A percentile compares a stretch with the other conserved stretches of the same genome.
phyloP scores from a whole-genome alignment of 129 eudicot genomes.

The Lactuca saligna region DNA sequence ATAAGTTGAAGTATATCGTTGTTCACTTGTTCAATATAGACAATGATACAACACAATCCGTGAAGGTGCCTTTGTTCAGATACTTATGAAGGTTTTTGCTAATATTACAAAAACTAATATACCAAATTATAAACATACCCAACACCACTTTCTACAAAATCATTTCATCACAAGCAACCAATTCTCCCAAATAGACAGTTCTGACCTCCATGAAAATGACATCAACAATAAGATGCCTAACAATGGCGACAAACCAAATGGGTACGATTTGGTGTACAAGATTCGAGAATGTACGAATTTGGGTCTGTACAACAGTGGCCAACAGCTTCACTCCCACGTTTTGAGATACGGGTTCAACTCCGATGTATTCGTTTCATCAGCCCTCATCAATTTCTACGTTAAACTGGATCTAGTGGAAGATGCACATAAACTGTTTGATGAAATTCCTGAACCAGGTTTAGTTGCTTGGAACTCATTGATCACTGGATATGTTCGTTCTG shows the following conservation, averaged over 20 bases:
- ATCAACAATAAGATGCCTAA: not conserved
- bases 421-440: constrained; percentile 68
- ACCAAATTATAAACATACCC: constrained; percentile 2
- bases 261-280: constrained; percentile 41
- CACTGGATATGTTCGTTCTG: constrained; percentile 66
- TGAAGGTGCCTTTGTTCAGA: not conserved
- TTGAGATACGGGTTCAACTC: constrained; percentile 54
- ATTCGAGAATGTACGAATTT: constrained; percentile 46
- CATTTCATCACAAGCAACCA: constrained; percentile 5
- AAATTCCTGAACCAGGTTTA: constrained; percentile 65
- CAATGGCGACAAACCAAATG: constrained; percentile 38
- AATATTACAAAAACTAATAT: constrained; percentile 15
- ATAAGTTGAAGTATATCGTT: no score
- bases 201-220: constrained; percentile 1
- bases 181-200: not conserved
- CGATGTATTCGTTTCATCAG: constrained; percentile 50
- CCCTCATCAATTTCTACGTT: constrained; percentile 59
- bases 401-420: constrained; percentile 43
- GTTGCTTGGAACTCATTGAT: constrained; percentile 87
- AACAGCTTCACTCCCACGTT: constrained; percentile 64
- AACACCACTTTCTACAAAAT: constrained; percentile 12
- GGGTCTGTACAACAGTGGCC: constrained; percentile 38
- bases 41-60: not conserved
- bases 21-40: not conserved
- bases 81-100: constrained; percentile 29